These are phyloP conservation scores for Marchantia paleacea DNA, from an alignment of 225 moss, liverwort and hornwort genomes.

Conservation along the genomic window DNA sequence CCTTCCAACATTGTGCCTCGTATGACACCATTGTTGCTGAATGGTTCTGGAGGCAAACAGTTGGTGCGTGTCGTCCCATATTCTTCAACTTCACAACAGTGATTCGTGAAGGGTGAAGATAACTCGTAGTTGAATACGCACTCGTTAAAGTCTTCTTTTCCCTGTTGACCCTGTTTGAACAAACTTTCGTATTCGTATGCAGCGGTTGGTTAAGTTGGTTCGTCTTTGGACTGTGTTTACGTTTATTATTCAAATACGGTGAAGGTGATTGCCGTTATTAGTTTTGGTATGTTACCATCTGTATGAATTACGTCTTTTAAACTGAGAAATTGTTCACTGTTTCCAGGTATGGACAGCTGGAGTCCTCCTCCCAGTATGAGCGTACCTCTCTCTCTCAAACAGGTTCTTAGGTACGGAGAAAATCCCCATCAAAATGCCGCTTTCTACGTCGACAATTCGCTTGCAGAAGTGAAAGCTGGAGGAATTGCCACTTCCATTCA, in stretches of 20 bases:
- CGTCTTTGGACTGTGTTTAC: too few species aligned
- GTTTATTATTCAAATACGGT: too few species aligned
- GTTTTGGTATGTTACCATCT: not conserved
- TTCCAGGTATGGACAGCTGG: slow-evolving; percentile 38
- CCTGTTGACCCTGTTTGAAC: not conserved
- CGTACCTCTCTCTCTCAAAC: slow-evolving; percentile 70
- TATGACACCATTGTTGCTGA: slow-evolving; percentile 92
- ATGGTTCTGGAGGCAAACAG: slow-evolving; percentile 83
- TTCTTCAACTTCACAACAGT: not conserved
- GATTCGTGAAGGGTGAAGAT: not conserved
- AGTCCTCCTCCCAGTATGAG: slow-evolving; percentile 75
- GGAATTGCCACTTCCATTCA: slow-evolving; percentile 82
- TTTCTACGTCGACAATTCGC: slow-evolving; percentile 81
- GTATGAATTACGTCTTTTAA: too few species aligned
- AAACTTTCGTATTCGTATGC: not conserved
- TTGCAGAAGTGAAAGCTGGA: slow-evolving; percentile 71
- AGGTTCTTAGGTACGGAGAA: slow-evolving; percentile 82
- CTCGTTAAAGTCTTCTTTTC: not conserved
- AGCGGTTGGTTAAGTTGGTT: not conserved
- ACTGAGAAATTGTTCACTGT: not conserved
- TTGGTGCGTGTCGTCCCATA: slow-evolving; percentile 1
- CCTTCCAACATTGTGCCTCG: slow-evolving; percentile 85
- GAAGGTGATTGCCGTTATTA: not conserved
- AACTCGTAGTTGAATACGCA: not conserved
- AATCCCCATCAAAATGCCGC: slow-evolving; percentile 96